Conservation (phyloP, 106 monocot species). For the Gastrodia elata region DNA sequence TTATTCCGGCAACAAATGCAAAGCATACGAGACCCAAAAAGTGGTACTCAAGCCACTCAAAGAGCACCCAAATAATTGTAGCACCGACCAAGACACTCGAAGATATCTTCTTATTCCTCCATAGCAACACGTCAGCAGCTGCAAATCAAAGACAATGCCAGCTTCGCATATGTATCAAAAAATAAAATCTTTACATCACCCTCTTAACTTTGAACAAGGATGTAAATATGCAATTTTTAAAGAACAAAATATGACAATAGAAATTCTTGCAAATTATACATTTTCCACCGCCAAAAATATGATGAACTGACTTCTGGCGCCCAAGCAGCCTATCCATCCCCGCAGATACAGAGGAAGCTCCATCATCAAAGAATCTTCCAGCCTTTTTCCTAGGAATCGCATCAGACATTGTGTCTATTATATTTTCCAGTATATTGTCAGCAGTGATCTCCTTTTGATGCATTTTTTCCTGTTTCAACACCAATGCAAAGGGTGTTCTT, state of each 20-base stretch:
- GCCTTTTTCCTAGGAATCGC: constrained; percentile 47
- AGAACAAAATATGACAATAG: neutral
- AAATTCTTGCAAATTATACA: constrained; percentile 18
- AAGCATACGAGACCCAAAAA: constrained; percentile 62
- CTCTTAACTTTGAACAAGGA: neutral
- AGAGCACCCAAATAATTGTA: constrained; percentile 61
- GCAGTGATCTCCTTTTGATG: constrained; percentile 30
- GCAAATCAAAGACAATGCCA: constrained; percentile 5
- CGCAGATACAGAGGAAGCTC: constrained; percentile 24
- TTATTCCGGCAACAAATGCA: constrained; percentile 47
- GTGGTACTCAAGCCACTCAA: constrained; percentile 89
- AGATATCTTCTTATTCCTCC: constrained; percentile 89
- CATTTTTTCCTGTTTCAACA: constrained; percentile 32
- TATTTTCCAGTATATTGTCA: constrained; percentile 53
- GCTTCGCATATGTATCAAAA: neutral
- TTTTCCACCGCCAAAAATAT: constrained; percentile 80
- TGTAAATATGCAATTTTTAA: neutral
- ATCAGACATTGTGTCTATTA: constrained; percentile 58
- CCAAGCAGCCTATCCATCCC: constrained; percentile 61
- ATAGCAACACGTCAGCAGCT: constrained; percentile 87
- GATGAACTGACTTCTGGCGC: constrained; percentile 66
- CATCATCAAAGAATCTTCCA: constrained; percentile 46
- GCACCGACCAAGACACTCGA: constrained; percentile 47
- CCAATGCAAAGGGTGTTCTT: no score
- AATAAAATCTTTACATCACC: neutral